Evolutionary conservation across 2,329 filamentous ascomycete genomes (phyloP).

Genomic region (Trichoderma sp.): DNA sequence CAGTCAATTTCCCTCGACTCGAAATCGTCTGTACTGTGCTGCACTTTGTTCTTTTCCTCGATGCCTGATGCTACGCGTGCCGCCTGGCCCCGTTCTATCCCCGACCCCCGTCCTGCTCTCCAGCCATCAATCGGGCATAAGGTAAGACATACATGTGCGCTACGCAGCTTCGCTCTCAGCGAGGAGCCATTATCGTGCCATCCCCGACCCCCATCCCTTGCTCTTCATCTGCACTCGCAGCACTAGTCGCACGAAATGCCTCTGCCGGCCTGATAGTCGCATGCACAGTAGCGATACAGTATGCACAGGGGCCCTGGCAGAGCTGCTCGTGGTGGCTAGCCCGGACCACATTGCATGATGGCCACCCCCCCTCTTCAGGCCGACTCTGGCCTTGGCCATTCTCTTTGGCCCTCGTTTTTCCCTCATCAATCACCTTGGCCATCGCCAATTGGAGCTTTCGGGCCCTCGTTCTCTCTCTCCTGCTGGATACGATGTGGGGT

Average conservation of each 20-base stretch:
- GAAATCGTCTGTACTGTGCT: background rate
- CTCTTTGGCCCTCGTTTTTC: slow-evolving; percentile 20
- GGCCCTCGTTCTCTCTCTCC: background rate
- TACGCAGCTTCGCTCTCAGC: background rate
- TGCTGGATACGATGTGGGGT: slow-evolving; percentile 25
- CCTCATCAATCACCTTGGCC: slow-evolving; percentile 17
- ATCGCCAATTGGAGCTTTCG: slow-evolving; percentile 23
- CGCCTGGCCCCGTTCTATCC: background rate
- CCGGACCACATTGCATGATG: slow-evolving; percentile 19
- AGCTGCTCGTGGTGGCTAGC: background rate
- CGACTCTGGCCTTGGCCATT: slow-evolving; percentile 1
- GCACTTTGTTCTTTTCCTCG: background rate
- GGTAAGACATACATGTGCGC: slow-evolving; percentile 18
- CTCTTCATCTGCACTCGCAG: background rate
- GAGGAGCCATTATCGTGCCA: slow-evolving; percentile 18
- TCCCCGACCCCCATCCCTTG: background rate
- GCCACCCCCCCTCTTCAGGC: slow-evolving; percentile 7
- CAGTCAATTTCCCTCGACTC: background rate
- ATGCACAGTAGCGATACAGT: slow-evolving; percentile 23
- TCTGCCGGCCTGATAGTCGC: slow-evolving; percentile 17
- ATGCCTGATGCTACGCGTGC: slow-evolving; percentile 14
- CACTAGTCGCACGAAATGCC: slow-evolving; percentile 3
- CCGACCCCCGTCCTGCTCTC: background rate
- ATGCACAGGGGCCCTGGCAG: slow-evolving; percentile 12
- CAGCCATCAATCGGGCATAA: slow-evolving; percentile 17